Evolutionary conservation across 1,284 basidiomycete species (phyloP).

Genomic region (Farysia itapuensis): DNA sequence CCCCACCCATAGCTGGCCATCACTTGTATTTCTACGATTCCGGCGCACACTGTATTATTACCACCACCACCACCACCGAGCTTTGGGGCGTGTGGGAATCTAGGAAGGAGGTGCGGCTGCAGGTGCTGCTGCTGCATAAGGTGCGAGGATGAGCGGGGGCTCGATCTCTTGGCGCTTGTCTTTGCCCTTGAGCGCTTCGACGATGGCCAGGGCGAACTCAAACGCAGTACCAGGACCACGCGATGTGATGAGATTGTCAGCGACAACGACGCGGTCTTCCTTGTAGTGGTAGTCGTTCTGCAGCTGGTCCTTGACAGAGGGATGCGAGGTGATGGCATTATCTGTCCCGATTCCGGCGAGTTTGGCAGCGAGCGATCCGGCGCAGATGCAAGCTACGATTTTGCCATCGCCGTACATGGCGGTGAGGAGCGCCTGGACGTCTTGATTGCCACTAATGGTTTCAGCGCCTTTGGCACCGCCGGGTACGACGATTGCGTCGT

Average conservation of each 20-base stretch:
- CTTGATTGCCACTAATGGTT: conserved; percentile 68
- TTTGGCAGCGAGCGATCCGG: conserved; percentile 70
- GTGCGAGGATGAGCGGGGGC: conserved; percentile 68
- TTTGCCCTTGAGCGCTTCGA: conserved; percentile 70
- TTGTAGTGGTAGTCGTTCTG: conserved; percentile 73
- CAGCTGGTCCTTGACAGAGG: conserved; percentile 70
- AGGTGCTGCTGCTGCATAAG: too few species aligned
- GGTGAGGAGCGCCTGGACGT: conserved; percentile 70
- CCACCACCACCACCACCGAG: too few species aligned
- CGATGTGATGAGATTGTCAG: conserved; percentile 71
- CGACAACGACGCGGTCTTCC: conserved; percentile 74
- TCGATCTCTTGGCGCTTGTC: conserved; percentile 71
- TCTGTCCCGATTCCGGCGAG: conserved; percentile 66
- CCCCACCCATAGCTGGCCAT: too few species aligned
- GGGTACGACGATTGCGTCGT: conserved; percentile 74
- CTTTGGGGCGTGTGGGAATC: too few species aligned
- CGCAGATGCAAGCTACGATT: conserved; percentile 49
- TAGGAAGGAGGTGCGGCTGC: too few species aligned
- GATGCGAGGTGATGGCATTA: conserved; percentile 74
- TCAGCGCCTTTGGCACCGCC: conserved; percentile 80
- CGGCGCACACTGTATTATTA: too few species aligned
- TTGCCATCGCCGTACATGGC: conserved; percentile 65
- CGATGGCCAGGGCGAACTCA: conserved; percentile 72
- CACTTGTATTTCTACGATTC: too few species aligned
- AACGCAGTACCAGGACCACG: conserved; percentile 82